These are phyloP conservation scores for Hemisphaericaspora subhashii DNA, from an alignment of 1,139 yeast genomes.

Conservation along the genomic window DNA sequence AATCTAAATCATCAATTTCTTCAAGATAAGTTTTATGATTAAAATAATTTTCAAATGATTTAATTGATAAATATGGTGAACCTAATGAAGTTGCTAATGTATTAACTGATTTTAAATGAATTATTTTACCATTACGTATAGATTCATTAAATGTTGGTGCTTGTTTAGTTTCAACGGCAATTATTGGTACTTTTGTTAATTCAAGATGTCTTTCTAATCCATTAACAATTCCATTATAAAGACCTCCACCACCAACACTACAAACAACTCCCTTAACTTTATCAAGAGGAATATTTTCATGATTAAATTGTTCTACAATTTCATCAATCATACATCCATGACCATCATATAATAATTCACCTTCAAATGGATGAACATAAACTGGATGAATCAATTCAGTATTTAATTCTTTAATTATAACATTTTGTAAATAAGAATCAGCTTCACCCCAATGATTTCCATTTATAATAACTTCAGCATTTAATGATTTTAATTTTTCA, in stretches of 20 bases:
- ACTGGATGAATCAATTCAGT: slow-evolving; percentile 24
- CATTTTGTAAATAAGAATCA: slow-evolving; percentile 27
- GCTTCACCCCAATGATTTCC: slow-evolving; percentile 42
- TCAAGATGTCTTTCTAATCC: slow-evolving; percentile 27
- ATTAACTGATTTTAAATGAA: slow-evolving; percentile 28
- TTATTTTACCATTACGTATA: slow-evolving; percentile 27
- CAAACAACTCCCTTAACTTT: slow-evolving; percentile 38
- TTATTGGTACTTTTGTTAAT: slow-evolving; percentile 22
- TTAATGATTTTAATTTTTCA: slow-evolving; percentile 23
- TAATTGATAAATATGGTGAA: slow-evolving; percentile 36
- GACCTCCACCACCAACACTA: slow-evolving; percentile 47
- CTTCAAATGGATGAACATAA: slow-evolving; percentile 45
- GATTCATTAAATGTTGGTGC: slow-evolving; percentile 40
- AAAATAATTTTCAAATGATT: slow-evolving; percentile 28
- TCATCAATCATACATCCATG: slow-evolving; percentile 39
- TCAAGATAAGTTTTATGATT: slow-evolving; percentile 23
- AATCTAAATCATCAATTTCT: slow-evolving; percentile 37
- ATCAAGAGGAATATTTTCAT: slow-evolving; percentile 15
- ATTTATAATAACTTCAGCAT: slow-evolving; percentile 30
- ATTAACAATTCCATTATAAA: slow-evolving; percentile 37
- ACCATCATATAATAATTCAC: slow-evolving; percentile 41
- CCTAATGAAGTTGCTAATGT: slow-evolving; percentile 43
- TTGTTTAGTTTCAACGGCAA: slow-evolving; percentile 39
- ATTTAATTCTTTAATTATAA: slow-evolving; percentile 19
- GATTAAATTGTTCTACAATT: slow-evolving; percentile 21